These are phyloP conservation scores for Jacaranda copaia DNA, from an alignment of 257 asterid genomes.

Conservation along the genomic window DNA sequence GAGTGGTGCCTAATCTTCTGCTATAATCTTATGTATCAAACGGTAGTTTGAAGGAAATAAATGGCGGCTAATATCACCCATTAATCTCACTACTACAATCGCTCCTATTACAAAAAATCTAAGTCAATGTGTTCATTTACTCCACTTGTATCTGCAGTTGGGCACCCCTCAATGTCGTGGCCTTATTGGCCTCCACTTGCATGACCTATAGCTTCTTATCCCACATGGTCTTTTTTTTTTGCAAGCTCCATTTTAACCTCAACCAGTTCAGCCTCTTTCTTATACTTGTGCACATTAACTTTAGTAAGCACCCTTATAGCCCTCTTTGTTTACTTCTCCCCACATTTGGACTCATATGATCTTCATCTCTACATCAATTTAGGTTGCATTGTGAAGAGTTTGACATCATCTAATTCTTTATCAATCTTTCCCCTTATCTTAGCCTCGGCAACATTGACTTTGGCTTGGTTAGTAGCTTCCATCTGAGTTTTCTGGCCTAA, in stretches of 20 bases:
- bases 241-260: conserved; percentile 61
- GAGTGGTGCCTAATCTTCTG: too few species aligned
- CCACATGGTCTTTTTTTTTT: conserved; percentile 73
- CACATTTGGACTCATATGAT: conserved; percentile 52
- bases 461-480: conserved; percentile 77
- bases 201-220: conserved; percentile 62
- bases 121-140: conserved; percentile 53
- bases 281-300: conserved; percentile 61
- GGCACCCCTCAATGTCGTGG: conserved; percentile 63
- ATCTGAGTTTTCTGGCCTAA: conserved; percentile 76
- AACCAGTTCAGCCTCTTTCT: conserved; percentile 64
- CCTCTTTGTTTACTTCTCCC: conserved; percentile 66
- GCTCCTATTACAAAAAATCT: too few species aligned
- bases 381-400: conserved; percentile 61
- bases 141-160: conserved; percentile 69
- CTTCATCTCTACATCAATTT: conserved; percentile 72
- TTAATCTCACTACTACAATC: too few species aligned
- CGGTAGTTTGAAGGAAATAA: too few species aligned
- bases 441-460: conserved; percentile 65
- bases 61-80: too few species aligned
- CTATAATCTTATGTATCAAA: too few species aligned
- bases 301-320: conserved; percentile 58
- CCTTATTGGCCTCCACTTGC: conserved; percentile 66
- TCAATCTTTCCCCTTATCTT: conserved; percentile 72
- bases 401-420: conserved; percentile 54